phyloP scores from a whole-genome alignment of 495 filamentous ascomycete species.

The Jackrogersella multiformis region DNA sequence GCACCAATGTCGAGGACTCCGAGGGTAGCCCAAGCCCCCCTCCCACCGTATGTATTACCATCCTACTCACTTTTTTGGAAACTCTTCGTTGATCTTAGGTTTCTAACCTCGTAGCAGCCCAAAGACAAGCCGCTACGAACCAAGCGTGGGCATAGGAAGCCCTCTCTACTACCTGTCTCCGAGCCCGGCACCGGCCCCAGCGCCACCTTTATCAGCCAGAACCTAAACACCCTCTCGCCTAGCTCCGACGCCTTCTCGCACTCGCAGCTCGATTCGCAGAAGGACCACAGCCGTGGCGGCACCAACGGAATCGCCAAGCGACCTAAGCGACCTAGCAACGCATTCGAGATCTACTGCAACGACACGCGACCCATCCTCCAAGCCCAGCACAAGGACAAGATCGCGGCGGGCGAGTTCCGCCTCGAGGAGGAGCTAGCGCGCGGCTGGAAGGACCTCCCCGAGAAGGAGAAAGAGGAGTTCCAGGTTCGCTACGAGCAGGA shows the following conservation, averaged over 20 bases:
- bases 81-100: slow-evolving; percentile 35
- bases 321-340: slow-evolving; percentile 55
- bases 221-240: slow-evolving; percentile 53
- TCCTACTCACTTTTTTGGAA: slow-evolving; percentile 16
- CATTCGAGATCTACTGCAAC: slow-evolving; percentile 63
- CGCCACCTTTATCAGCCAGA: slow-evolving; percentile 57
- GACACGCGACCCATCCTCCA: slow-evolving; percentile 53
- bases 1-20: slow-evolving; percentile 78
- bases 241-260: slow-evolving; percentile 58
- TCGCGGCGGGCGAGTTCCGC: slow-evolving; percentile 48
- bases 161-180: slow-evolving; percentile 52
- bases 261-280: slow-evolving; percentile 46
- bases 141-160: slow-evolving; percentile 77
- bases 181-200: slow-evolving; percentile 44
- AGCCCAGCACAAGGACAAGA: slow-evolving; percentile 50
- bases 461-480: slow-evolving; percentile 57
- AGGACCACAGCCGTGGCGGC: slow-evolving; percentile 37
- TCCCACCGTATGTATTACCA: slow-evolving; percentile 68
- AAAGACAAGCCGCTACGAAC: slow-evolving; percentile 89
- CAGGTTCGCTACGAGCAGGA: slow-evolving; percentile 52
- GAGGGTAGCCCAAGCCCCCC: slow-evolving; percentile 77
- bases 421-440: slow-evolving; percentile 58
- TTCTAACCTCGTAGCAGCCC: slow-evolving; percentile 64
- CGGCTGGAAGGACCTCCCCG: slow-evolving; percentile 60
- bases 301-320: slow-evolving; percentile 46